Conservation (phyloP, 352 stramenopile species). For the Globisporangium recalcitrans region DNA sequence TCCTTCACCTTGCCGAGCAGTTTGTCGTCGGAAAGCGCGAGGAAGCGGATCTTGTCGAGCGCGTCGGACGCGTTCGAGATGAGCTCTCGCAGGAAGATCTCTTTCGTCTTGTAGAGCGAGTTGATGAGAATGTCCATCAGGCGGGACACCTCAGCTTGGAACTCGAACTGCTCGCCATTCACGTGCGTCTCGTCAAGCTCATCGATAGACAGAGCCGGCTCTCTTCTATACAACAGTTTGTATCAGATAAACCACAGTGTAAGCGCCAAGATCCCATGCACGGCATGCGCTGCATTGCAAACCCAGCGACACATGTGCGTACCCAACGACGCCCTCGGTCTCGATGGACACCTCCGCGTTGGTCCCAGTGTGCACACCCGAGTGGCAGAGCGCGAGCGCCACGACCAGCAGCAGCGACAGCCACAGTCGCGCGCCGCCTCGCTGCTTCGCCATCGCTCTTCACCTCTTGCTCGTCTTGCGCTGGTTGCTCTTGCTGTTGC, state of each 20-base stretch:
- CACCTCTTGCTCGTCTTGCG: not conserved
- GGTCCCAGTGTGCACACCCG: constrained; percentile 16
- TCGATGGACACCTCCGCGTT: constrained; percentile 33
- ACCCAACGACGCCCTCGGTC: constrained; percentile 38
- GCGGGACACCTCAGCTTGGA: constrained; percentile 96
- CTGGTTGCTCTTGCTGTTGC: not conserved
- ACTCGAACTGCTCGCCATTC: constrained; percentile 85
- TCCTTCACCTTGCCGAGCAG: constrained; percentile 88
- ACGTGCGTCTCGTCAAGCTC: constrained; percentile 36
- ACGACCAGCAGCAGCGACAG: constrained; percentile 37
- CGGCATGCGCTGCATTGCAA: not conserved
- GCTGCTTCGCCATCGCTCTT: constrained; percentile 9
- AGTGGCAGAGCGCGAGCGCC: constrained; percentile 28
- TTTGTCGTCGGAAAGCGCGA: constrained; percentile 89
- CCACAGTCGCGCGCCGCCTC: constrained; percentile 15
- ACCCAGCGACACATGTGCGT: constrained; percentile 14
- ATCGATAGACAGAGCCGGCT: constrained; percentile 35
- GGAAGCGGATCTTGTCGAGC: constrained; percentile 99
- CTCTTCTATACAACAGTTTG: constrained; percentile 21
- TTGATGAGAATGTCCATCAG: constrained; percentile 90
- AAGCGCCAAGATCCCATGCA: constrained; percentile 12
- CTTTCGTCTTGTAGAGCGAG: constrained; percentile 88
- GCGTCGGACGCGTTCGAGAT: constrained; percentile 99
- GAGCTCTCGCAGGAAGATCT: constrained; percentile 97
- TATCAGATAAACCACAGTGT: constrained; percentile 17